phyloP scores from a whole-genome alignment of 495 filamentous ascomycete genomes.

The Neurospora sp. region DNA sequence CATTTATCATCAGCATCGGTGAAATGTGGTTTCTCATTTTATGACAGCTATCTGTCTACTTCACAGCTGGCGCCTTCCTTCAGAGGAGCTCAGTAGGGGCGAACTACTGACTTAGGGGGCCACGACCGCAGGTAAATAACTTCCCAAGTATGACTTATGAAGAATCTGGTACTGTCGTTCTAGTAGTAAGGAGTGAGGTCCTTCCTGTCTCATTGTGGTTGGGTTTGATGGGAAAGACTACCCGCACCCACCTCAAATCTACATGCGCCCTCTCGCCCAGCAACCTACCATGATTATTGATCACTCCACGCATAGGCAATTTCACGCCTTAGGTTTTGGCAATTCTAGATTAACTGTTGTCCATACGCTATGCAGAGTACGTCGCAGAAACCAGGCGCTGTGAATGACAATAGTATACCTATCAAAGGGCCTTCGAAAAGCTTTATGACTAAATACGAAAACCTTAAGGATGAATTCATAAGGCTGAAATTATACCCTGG shows the following conservation, averaged over 20 bases:
- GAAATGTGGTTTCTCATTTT: neutral
- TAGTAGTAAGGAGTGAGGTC: neutral
- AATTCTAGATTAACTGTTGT: neutral
- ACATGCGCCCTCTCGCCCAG: neutral
- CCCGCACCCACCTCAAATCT: neutral
- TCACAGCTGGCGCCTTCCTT: neutral
- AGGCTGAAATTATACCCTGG: neutral
- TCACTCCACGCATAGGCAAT: neutral
- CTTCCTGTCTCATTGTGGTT: neutral
- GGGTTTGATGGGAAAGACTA: neutral
- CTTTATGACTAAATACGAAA: neutral
- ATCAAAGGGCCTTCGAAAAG: neutral
- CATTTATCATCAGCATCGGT: neutral
- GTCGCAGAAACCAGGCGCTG: neutral
- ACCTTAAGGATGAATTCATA: neutral
- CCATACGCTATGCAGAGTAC: neutral
- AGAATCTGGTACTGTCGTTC: neutral
- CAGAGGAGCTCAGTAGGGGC: neutral
- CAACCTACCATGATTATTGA: neutral
- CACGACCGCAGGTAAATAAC: neutral
- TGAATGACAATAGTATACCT: neutral
- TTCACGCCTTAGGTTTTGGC: too few relatives aligned
- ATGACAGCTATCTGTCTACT: neutral
- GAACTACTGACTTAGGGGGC: neutral
- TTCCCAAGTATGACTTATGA: neutral